Conservation (phyloP, 2,329 filamentous ascomycete species). For the Phaeosphaeriaceae sp. region DNA sequence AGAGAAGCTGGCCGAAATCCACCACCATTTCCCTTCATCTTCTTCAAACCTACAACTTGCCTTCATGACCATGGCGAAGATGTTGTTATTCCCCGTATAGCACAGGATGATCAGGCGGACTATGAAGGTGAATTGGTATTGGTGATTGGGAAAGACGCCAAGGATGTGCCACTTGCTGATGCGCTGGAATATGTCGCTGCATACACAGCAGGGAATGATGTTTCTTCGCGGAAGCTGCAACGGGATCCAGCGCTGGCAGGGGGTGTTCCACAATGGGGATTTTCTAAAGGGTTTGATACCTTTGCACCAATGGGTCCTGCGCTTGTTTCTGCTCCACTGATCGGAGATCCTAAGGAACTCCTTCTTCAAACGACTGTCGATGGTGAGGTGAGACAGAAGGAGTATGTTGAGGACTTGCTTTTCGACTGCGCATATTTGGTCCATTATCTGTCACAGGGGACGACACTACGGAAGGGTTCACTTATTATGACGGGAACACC, state of each 20-base stretch:
- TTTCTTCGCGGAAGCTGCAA: slow-evolving; percentile 15
- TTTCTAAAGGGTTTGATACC: slow-evolving; percentile 63
- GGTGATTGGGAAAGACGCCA: slow-evolving; percentile 59
- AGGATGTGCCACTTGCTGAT: slow-evolving; percentile 50
- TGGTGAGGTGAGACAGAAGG: slow-evolving; percentile 53
- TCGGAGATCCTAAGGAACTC: background rate
- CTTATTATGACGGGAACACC: slow-evolving; percentile 59
- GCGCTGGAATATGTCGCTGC: slow-evolving; percentile 62
- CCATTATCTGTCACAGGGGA: slow-evolving; percentile 52
- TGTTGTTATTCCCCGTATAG: slow-evolving; percentile 14
- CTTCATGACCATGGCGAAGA: slow-evolving; percentile 11
- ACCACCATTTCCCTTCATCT: slow-evolving; percentile 56
- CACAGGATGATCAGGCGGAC: slow-evolving; percentile 40
- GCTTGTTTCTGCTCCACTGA: slow-evolving; percentile 44
- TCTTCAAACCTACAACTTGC: slow-evolving; percentile 50
- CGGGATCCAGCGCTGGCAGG: slow-evolving; percentile 58
- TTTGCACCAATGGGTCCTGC: slow-evolving; percentile 63
- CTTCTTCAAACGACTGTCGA: background rate
- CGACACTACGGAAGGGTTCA: slow-evolving; percentile 51
- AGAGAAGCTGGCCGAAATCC: slow-evolving; percentile 55
- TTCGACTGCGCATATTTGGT: slow-evolving; percentile 55
- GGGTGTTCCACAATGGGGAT: slow-evolving; percentile 62
- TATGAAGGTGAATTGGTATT: slow-evolving; percentile 65
- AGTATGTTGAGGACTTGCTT: slow-evolving; percentile 52
- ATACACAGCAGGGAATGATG: slow-evolving; percentile 58